phyloP scores from a whole-genome alignment of 2,329 filamentous ascomycete genomes.

The Neofusicoccum parvum region DNA sequence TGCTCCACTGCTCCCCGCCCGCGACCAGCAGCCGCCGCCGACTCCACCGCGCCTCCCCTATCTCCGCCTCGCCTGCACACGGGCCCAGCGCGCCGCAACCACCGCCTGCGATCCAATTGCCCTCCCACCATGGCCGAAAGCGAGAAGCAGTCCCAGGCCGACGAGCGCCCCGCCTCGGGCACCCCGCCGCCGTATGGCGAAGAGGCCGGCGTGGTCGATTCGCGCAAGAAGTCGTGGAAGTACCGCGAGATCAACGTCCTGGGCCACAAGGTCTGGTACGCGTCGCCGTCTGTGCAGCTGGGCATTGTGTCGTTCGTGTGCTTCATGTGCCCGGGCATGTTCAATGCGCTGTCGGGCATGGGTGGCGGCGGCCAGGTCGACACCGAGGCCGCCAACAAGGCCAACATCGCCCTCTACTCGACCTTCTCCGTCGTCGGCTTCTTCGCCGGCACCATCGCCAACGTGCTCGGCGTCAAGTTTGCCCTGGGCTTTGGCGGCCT shows the following conservation, averaged over 20 bases:
- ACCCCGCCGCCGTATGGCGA: slow-evolving; percentile 26
- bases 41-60: slow-evolving; percentile 3
- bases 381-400: slow-evolving; percentile 62
- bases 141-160: slow-evolving; percentile 26
- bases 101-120: background rate
- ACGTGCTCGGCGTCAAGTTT: slow-evolving; percentile 69
- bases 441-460: slow-evolving; percentile 72
- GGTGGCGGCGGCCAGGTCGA: slow-evolving; percentile 53
- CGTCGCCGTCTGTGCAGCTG: slow-evolving; percentile 52
- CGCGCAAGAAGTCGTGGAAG: slow-evolving; percentile 49
- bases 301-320: slow-evolving; percentile 55
- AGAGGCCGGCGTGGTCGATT: slow-evolving; percentile 31
- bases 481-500: slow-evolving; percentile 73
- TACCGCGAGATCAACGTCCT: slow-evolving; percentile 48
- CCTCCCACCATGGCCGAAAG: slow-evolving; percentile 28
- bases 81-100: background rate
- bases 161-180: slow-evolving; percentile 28
- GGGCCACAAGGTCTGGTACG: slow-evolving; percentile 49
- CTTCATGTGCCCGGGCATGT: slow-evolving; percentile 59
- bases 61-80: background rate
- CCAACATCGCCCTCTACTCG: slow-evolving; percentile 71
- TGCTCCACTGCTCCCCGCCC: background rate
- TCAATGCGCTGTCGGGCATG: slow-evolving; percentile 55
- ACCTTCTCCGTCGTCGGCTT: slow-evolving; percentile 69
- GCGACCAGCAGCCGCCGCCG: background rate